Conservation (phyloP, 108 stramenopile genomes). For the Cyclotella atomus region DNA sequence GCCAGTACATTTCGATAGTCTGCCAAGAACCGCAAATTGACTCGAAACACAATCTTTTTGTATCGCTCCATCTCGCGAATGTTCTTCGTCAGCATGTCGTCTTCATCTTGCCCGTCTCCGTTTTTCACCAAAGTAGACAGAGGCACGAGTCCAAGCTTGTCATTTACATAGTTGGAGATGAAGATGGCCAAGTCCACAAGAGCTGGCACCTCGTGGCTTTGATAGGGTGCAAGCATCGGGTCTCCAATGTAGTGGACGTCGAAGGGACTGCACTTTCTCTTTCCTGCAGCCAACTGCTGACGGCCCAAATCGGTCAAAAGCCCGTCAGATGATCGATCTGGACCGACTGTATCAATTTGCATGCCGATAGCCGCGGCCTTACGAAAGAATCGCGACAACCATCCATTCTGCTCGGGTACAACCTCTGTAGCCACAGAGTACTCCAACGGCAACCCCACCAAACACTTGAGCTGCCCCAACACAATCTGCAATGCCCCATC, state of each 20-base stretch:
- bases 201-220: slow-evolving; percentile 67
- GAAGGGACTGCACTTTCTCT: slow-evolving; percentile 60
- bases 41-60: slow-evolving; percentile 46
- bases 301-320: slow-evolving; percentile 64
- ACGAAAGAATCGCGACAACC: slow-evolving; percentile 25
- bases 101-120: no score
- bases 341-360: slow-evolving; percentile 10
- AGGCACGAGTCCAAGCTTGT: slow-evolving; percentile 50
- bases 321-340: slow-evolving; percentile 56
- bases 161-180: slow-evolving; percentile 60
- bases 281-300: slow-evolving; percentile 54
- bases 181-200: slow-evolving; percentile 57
- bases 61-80: slow-evolving; percentile 45
- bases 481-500: slow-evolving; percentile 56
- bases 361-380: neutral
- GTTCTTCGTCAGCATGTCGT: slow-evolving; percentile 23
- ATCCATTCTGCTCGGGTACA: neutral
- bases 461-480: slow-evolving; percentile 56
- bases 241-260: slow-evolving; percentile 76
- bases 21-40: slow-evolving; percentile 86
- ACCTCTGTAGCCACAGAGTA: slow-evolving; percentile 56
- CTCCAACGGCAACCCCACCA: slow-evolving; percentile 66
- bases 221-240: slow-evolving; percentile 54
- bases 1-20: slow-evolving; percentile 73
- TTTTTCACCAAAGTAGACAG: neutral